These are phyloP conservation scores for Picea mariana DNA, from an alignment of 83 land plant genomes.

Conservation along the genomic window DNA sequence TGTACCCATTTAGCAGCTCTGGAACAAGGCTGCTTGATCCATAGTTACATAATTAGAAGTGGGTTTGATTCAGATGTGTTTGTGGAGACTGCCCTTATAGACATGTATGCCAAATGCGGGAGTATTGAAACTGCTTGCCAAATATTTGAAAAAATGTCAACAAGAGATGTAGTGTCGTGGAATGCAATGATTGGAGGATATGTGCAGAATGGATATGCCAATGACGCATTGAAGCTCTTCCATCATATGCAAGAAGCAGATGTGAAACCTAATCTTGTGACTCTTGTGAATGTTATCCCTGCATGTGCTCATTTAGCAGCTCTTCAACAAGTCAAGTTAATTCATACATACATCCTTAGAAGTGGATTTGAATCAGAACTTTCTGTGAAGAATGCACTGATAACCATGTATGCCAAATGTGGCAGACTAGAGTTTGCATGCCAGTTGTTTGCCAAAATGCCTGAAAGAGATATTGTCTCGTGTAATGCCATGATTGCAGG, in stretches of 20 bases:
- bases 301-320: conserved; percentile 44
- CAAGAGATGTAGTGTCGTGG: conserved; percentile 42
- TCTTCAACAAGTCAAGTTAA: conserved; percentile 26
- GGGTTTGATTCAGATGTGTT: conserved; percentile 34
- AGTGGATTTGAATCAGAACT: conserved; percentile 16
- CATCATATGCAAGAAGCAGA: conserved; percentile 17
- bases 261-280: conserved; percentile 30
- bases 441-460: conserved; percentile 37
- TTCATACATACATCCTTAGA: conserved; percentile 31
- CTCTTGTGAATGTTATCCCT: conserved; percentile 38
- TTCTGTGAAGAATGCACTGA: conserved; percentile 46
- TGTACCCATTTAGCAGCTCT: conserved; percentile 26
- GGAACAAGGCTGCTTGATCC: conserved; percentile 27
- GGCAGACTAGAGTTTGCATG: conserved; percentile 41
- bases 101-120: conserved; percentile 45
- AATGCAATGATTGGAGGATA: conserved; percentile 54
- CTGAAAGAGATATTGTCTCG: conserved; percentile 45
- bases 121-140: conserved; percentile 18
- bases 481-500: conserved; percentile 66
- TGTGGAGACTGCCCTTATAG: too few species aligned
- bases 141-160: conserved; percentile 30
- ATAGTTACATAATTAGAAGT: conserved; percentile 30
- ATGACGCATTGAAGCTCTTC: conserved; percentile 37
- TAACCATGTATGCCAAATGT: conserved; percentile 46
- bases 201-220: conserved; percentile 26